Evolutionary conservation across 2,329 filamentous ascomycete genomes (phyloP).

Genomic region (Colletotrichum shisoi): DNA sequence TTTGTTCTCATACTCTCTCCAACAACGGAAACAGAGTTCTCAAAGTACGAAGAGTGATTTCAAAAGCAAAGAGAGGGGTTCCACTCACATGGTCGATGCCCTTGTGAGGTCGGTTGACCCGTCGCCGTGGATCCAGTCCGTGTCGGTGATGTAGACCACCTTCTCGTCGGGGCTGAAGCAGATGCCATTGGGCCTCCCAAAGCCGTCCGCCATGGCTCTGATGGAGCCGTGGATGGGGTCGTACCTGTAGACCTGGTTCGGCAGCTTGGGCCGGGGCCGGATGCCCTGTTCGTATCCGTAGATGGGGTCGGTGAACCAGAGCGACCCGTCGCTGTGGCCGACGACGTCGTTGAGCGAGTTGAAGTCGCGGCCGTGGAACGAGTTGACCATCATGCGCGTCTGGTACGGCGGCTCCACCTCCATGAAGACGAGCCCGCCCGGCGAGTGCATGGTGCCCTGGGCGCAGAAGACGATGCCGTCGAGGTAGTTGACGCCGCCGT

Average conservation of each 20-base stretch:
- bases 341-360: slow-evolving; percentile 61
- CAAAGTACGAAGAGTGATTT: neutral
- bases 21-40: too few relatives aligned
- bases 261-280: slow-evolving; percentile 54
- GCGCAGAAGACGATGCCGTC: slow-evolving; percentile 53
- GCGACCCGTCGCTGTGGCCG: slow-evolving; percentile 51
- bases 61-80: neutral
- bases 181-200: slow-evolving; percentile 57
- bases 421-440: slow-evolving; percentile 49
- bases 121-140: slow-evolving; percentile 48
- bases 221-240: slow-evolving; percentile 51
- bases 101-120: slow-evolving; percentile 42
- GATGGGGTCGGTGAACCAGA: slow-evolving; percentile 61
- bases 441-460: slow-evolving; percentile 47
- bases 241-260: slow-evolving; percentile 59
- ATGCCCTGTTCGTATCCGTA: slow-evolving; percentile 60
- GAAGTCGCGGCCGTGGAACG: slow-evolving; percentile 53
- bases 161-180: slow-evolving; percentile 56
- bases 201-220: slow-evolving; percentile 57
- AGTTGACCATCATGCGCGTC: slow-evolving; percentile 46
- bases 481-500: slow-evolving; percentile 59
- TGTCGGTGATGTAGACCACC: slow-evolving; percentile 57
- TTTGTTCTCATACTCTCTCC: too few relatives aligned
- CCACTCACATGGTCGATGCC: slow-evolving; percentile 34
- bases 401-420: slow-evolving; percentile 45